These are phyloP conservation scores for Saccharomycopsis sp. DNA, from an alignment of 805 yeast species.

Conservation along the genomic window DNA sequence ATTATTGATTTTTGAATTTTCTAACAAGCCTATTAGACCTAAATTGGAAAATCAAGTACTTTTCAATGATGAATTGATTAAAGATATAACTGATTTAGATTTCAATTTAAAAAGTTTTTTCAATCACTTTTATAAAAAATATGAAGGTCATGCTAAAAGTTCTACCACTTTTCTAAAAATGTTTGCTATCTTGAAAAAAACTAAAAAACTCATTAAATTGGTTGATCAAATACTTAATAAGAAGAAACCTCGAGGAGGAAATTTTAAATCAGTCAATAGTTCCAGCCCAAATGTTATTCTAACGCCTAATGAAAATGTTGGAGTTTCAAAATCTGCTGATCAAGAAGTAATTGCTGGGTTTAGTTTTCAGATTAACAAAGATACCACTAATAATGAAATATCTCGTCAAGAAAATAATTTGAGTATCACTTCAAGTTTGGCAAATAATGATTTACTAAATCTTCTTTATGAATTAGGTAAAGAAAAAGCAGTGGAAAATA, in stretches of 20 bases:
- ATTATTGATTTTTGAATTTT: slow-evolving; percentile 21
- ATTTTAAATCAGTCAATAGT: not conserved
- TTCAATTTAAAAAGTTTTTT: slow-evolving; percentile 17
- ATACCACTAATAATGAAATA: not conserved
- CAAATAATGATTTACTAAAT: slow-evolving; percentile 43
- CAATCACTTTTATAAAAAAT: slow-evolving; percentile 15
- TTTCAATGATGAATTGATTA: slow-evolving; percentile 17
- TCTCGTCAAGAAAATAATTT: slow-evolving; percentile 4
- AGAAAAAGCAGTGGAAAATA: slow-evolving; percentile 32
- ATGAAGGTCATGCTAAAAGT: slow-evolving; percentile 10
- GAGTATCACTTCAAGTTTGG: slow-evolving; percentile 36
- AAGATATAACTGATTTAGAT: slow-evolving; percentile 14
- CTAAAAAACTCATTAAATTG: slow-evolving; percentile 16
- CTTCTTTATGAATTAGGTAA: slow-evolving; percentile 43
- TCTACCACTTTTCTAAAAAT: slow-evolving; percentile 16
- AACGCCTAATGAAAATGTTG: too few relatives aligned
- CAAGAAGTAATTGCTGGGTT: slow-evolving; percentile 18
- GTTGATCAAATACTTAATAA: slow-evolving; percentile 14
- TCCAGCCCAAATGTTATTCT: too few relatives aligned
- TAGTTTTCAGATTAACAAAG: slow-evolving; percentile 5
- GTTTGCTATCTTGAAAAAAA: slow-evolving; percentile 18
- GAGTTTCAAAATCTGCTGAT: too few relatives aligned
- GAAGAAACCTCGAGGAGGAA: not conserved
- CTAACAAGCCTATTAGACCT: not conserved
- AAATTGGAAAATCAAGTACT: slow-evolving; percentile 22